Evolutionary conservation across 2,329 filamentous ascomycete species (phyloP).

Genomic region (Trichoderma sp.): DNA sequence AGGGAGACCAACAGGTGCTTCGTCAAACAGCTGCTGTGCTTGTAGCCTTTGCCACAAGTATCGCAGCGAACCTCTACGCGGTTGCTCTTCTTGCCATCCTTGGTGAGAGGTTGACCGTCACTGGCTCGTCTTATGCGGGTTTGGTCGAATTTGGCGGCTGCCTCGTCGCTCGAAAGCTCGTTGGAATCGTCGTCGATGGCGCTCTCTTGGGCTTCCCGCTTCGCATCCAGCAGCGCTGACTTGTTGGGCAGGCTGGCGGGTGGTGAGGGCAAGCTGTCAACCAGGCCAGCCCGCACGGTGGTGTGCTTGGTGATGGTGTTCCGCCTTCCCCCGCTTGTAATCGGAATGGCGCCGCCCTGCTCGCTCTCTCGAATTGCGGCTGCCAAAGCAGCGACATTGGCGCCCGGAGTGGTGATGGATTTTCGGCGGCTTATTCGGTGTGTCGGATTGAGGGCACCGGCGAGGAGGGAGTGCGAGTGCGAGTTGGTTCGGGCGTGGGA

Average conservation of each 20-base stretch:
- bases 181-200: conserved; percentile 71
- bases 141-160: conserved; percentile 52
- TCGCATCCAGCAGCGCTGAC: conserved; percentile 53
- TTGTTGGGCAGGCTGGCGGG: conserved; percentile 69
- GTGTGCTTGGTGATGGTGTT: conserved; percentile 70
- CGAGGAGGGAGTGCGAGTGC: conserved; percentile 79
- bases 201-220: conserved; percentile 57
- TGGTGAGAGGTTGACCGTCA: conserved; percentile 81
- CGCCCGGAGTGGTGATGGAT: conserved; percentile 78
- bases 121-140: conserved; percentile 68
- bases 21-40: conserved; percentile 99
- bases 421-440: conserved; percentile 91
- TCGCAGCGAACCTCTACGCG: conserved; percentile 91
- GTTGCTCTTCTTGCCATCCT: conserved; percentile 83
- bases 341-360: conserved; percentile 58
- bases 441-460: conserved; percentile 74
- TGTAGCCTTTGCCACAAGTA: conserved; percentile 99
- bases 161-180: conserved; percentile 61
- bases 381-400: conserved; percentile 75
- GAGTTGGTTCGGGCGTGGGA: conserved; percentile 76
- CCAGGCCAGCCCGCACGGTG: conserved; percentile 55
- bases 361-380: conserved; percentile 72
- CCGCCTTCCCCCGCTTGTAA: conserved; percentile 62
- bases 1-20: conserved; percentile 98
- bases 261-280: conserved; percentile 63